phyloP scores from a whole-genome alignment of 2,329 filamentous ascomycete species.

The Hymenoscyphus salicellus region DNA sequence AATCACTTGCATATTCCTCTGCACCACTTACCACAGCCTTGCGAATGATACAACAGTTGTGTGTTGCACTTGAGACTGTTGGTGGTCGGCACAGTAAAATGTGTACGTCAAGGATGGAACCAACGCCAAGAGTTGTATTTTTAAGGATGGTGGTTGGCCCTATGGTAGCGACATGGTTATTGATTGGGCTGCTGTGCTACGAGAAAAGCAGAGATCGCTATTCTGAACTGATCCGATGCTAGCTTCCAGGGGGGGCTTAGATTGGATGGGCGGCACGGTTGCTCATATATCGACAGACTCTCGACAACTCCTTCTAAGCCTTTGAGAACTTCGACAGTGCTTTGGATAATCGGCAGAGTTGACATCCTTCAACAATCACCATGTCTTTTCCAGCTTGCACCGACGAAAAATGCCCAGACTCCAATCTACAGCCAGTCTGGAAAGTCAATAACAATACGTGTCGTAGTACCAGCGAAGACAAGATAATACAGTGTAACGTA shows the following conservation, averaged over 20 bases:
- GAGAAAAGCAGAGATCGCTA: background rate
- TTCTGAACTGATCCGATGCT: background rate
- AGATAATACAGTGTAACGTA: no score
- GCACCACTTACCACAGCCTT: background rate
- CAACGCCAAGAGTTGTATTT: conserved; percentile 3
- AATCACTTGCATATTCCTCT: background rate
- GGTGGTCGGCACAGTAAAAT: background rate
- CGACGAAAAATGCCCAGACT: no score
- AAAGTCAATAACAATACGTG: no score
- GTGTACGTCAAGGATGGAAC: conserved; percentile 1
- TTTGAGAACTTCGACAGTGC: no score
- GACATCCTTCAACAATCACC: no score
- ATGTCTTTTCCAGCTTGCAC: no score
- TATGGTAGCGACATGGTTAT: background rate
- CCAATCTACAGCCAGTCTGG: no score
- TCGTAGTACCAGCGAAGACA: no score
- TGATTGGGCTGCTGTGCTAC: background rate
- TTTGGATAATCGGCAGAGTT: no score
- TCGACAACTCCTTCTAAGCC: no score
- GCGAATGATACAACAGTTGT: background rate
- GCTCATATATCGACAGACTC: background rate
- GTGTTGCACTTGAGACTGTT: background rate
- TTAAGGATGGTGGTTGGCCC: background rate
- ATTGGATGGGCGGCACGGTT: background rate
- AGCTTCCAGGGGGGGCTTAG: background rate